Evolutionary conservation across 495 filamentous ascomycete genomes (phyloP), one percentile per base, ranked within the genome.

Genomic region (Aspergillus hancockii): DNA sequence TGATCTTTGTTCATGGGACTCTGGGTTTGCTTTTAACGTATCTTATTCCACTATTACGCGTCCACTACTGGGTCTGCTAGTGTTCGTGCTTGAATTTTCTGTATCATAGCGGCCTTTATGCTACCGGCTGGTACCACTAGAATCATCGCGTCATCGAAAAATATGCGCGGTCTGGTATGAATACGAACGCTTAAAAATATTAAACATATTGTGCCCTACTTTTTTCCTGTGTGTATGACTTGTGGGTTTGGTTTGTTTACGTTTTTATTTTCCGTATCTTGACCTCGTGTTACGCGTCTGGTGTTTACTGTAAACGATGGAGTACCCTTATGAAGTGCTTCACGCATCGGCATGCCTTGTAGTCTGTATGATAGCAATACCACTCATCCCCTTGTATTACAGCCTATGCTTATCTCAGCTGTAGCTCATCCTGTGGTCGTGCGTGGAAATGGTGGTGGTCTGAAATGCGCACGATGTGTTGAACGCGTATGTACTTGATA

Each of bases 1-100:
- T 75, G 70, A 71, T 72, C 71, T 75, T 67, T 74, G 71, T 71
- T 75, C 72, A 80, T 80, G 77, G 77, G 75, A 76, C 72, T 76
- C 69, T 78, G 77, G 77, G 77, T 77, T 79, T 66, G 63, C 71
- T 72, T 72, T 74, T 67, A 63, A 70, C 68, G 62, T 71, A 74
- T 62, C 67, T 67, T 71, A 73, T 62, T 75, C 67, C 69, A 74
- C 64, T 75, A 63, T 76, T 73, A 65, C 60, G 71, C 74, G 70
- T 75, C 74, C 74, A 76, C 72, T 75, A 71, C 63, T 65, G 43
- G 71, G 69, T 74, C 70, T 71, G 71, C 69, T 76, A 68, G 72
- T 78, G 75, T 69, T 72, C 71, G 75, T 71, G 63, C 66, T 74
- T 67, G 68, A 63, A 68, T 69, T 76, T 74, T 71, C 67, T 78